A percentile compares a stretch with the other conserved stretches of the same genome.
Evolutionary conservation across 129 eudicot species (phyloP).

Genomic region (Cynara cardunculus): DNA sequence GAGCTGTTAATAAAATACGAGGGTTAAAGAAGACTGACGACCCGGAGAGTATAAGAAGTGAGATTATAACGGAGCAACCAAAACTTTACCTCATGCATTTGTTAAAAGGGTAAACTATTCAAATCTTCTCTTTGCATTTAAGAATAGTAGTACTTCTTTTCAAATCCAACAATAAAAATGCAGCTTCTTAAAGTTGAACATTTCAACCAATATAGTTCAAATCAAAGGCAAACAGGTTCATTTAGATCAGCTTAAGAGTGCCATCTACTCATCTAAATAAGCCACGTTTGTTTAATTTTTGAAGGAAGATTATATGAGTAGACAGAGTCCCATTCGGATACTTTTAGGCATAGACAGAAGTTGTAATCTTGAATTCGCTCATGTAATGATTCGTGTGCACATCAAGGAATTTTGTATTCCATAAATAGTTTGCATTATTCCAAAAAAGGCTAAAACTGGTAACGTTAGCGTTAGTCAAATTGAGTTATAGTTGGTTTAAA

Average conservation of each 20-base stretch:
- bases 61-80: not conserved
- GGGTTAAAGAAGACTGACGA: not conserved
- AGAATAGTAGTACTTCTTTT: not conserved
- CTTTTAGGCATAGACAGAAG: not conserved
- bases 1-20: conserved; percentile 32
- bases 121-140: not conserved
- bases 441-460: not conserved
- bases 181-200: not conserved
- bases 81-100: not conserved
- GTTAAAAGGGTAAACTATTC: conserved; percentile 4
- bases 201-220: not conserved
- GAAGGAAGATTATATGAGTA: not conserved
- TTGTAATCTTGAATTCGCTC: not conserved
- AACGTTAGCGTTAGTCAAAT: not conserved
- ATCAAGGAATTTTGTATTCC: not conserved
- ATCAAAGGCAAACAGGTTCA: not conserved
- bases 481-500: not conserved
- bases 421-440: not conserved
- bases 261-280: not conserved
- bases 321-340: not conserved
- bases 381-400: not conserved
- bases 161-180: not conserved
- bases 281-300: not conserved
- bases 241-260: not conserved
- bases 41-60: not conserved